Base-by-base conservation (phyloP, 352 stramenopile species). In the Globisporangium ultimum region DNA sequence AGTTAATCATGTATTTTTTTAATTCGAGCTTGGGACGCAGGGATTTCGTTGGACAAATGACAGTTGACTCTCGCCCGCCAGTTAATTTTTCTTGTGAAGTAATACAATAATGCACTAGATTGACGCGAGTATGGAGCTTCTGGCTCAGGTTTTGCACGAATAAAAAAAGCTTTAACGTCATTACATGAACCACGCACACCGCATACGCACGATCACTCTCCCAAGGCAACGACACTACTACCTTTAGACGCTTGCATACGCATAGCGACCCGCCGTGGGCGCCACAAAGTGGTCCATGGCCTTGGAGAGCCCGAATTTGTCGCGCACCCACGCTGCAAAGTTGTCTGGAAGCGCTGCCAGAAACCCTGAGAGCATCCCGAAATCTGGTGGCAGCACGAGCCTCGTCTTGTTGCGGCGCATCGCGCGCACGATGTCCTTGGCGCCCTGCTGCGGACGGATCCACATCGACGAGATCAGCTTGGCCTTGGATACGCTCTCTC, bases 361-460 rank as follows among this genome's bases (percentile, higher is more conserved):
- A 9, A 62, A 43, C 4, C 60, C 60, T 17, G 47, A 41, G 32
- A 66, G 28, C 46, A 58, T 53, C 12, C 45, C 42, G 21, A 57
- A 62, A 17, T 66, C 61, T 4, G 43, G 48, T 4, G 61, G 61
- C 1, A 68, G 50, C 51, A 68, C 52, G 9, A 68, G 57, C 28
- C 50, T 53, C 36, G 38, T n/a, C n/a, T 53, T 46, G 38, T 49
- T 45, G 24, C 46, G 36, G 11, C 61, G 57, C 40, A 65, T 52
- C 0, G 61, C 61, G 3, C 48, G 40, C 42, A 68, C 61, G 21
- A 68, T 68, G n/a, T 53, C 22, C 40, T 38, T 60, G 7, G 61
- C 61, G 0, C 56, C 57, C 9, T 13, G 21, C 10, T 68, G 48
- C 13, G 61, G 61, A 13, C 51, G 42, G 41, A 68, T 51, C 60